Base-by-base conservation (phyloP, 345 rosid species). In the Eucalyptus viminalis region DNA sequence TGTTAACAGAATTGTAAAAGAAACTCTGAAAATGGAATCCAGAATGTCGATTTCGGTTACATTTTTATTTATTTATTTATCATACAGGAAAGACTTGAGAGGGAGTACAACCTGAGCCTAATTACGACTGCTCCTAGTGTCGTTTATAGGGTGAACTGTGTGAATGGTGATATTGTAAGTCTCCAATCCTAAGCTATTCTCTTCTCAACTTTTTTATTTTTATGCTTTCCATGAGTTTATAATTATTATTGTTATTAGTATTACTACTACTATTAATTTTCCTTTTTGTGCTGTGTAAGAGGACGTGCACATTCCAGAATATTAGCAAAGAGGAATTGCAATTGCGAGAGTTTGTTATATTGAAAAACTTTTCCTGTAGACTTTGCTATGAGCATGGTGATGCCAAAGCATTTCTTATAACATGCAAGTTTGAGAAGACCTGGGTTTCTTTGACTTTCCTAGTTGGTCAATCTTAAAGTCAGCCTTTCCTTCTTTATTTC, bases 81-180 rank as follows among this genome's bases (percentile, higher is more conserved):
- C 88, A 88, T 90, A 49, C 99, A 98, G 99, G 99, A 98, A 98
- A 94, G 99, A 92, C 97, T 97, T 85, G 99, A 97, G 95, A 95
- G 99, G 91, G 99, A 98, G 92, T 98, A 98, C 95, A 95, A 93
- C 93, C 95, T 98, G 91, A 98, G 95, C 95, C 95, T 98, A 53
- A 98, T 98, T 86, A 98, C 99, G 88, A 98, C 99, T 91, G 99
- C 99, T 87, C 99, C 99, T 91, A 98, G 99, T 95, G 99, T 98
- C 87, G 99, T 98, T 86, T 98, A 98, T 91, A 95, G 94, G 92
- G 99, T 98, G 94, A 90, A 93, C 94, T 92, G 99, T 92, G 80
- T 93, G 89, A 91, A 93, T 87, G 97, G 94, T 91, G 98, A 97
- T 89, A 95, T 89, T 92, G 99, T 98, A 97, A 97, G 93, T 93